Conservation (phyloP, 1,284 basidiomycete genomes). For the Melampsora occidentalis region DNA sequence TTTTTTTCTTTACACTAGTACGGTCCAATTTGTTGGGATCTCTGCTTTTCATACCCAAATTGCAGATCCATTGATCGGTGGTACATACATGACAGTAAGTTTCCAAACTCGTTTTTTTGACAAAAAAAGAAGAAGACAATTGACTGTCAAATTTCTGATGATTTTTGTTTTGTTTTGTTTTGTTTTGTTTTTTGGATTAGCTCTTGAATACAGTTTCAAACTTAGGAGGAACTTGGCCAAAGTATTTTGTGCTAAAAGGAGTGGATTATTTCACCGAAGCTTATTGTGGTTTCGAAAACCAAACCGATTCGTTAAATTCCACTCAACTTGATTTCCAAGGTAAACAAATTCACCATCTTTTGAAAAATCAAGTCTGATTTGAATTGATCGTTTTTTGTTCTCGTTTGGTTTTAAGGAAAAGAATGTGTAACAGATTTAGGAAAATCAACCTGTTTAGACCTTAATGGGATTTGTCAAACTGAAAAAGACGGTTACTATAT, state of each 20-base stretch:
- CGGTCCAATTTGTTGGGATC: constrained; percentile 96
- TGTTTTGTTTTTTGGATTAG: constrained; percentile 49
- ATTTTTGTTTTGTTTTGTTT: constrained; percentile 1
- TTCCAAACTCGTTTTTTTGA: not conserved
- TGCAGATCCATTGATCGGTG: constrained; percentile 94
- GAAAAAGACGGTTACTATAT: constrained; percentile 90
- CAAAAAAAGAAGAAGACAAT: not conserved
- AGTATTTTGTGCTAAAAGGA: constrained; percentile 85
- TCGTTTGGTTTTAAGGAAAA: constrained; percentile 58
- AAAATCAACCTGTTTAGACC: constrained; percentile 70
- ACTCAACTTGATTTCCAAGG: constrained; percentile 25
- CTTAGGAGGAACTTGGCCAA: constrained; percentile 96
- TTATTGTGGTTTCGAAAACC: constrained; percentile 68
- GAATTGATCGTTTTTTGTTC: not conserved
- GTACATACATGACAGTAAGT: constrained; percentile 93
- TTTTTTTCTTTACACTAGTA: constrained; percentile 59
- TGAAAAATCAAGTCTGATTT: not conserved
- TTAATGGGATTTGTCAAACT: constrained; percentile 76
- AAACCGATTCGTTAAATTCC: constrained; percentile 46
- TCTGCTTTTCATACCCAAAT: constrained; percentile 97
- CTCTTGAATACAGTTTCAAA: constrained; percentile 94
- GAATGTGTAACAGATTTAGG: constrained; percentile 90
- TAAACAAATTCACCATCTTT: not conserved
- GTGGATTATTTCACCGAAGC: constrained; percentile 83
- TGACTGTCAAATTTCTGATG: not conserved